Evolutionary conservation across 1,284 basidiomycete genomes (phyloP), one percentile per base, ranked within the genome.

Genomic region (Ganoderma sp.): DNA sequence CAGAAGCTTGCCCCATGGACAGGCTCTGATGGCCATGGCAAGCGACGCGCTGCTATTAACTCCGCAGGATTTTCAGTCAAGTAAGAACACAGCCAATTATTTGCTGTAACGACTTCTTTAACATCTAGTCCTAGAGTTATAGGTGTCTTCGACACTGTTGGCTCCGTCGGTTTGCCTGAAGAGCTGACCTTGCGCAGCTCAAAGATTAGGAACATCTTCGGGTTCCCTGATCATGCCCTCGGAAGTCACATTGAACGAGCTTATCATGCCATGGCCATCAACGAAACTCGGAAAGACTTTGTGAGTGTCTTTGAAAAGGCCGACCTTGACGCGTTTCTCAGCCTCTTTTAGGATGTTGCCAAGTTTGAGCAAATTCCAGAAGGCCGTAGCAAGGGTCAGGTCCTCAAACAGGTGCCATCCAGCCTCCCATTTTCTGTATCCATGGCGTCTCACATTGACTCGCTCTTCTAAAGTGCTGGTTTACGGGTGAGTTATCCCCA

Each of bases 71-170:
- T 91, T 75, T 85, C 86, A 2, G 78, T 92, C 72, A 90, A 90
- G 90, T 91, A 68, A 67, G 17, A 15, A 54, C 10, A 28, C 9
- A 15, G 19, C 22, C 71, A 32, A 34, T 32, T 15, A 12, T 64
- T 63, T 52, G 2, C 25, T 25, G 39, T 60, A 12, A 12, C 5
- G 39, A 14, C 39, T 8, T 12, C 37, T 9, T 48, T 52, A 37
- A 65, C 2, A 22, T 25, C 2, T 1, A 8, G 4, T 4, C 3
- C 14, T 65, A 92, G 90, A 78, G 89, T 88, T 72, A 73, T 92
- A 62, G 90, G 90, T 2, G 89, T 92, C 19, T 92, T 89, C 73
- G 90, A 92, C 74, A 92, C 90, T 3, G 90, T 92, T 32, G 90
- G 90, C 15, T 85, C 88, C 22, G 76, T 91, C 39, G 90, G 90